Base-by-base conservation (phyloP, 495 filamentous ascomycete species). In the Penicillium nucicola region DNA sequence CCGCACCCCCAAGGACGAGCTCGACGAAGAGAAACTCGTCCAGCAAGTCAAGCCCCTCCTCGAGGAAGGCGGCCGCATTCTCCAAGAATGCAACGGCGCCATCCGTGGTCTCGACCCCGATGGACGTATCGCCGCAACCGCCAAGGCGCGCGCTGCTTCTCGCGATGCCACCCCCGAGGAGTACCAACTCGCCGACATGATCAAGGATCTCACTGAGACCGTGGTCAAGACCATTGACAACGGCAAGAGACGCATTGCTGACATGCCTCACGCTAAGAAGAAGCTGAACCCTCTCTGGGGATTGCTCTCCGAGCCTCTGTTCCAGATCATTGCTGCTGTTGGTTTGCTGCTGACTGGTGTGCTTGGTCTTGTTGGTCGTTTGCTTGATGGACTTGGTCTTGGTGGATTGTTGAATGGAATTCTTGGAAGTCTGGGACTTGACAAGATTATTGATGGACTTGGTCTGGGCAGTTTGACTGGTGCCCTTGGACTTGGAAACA, bases 221-320 rank as follows among this genome's bases (percentile, higher is more conserved):
- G 79, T 84, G 7, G 73, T 83, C 5, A 82, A 84, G 58, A 89
- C 86, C n/a, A 90, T 97, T 54, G 90, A 96, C 50, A 82, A 86
- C 37, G 89, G 87, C 32, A 90, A 88, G 79, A 85, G 83, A 67
- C 87, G 86, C 71, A 86, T 96, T 47, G 84, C 87, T 58, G 87
- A 88, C 61, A 92, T 96, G 86, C 92, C 92, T 13, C 85, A 92
- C 50, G 92, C 90, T 19, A 93, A 96, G 84, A 95, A 96, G 77
- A 82, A 88, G 69, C 79, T 97, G 42, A 96, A 90, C 63, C 90
- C 91, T 1, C 82, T 96, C 25, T 90, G 90, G 88, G 85, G 77
- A 32, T 69, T 96, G 40, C 73, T 96, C 32, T 85, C 83, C 32
- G 77, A 96, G 74, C 91, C 91, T 13, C 75, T 96, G 17, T 89